Evolutionary conservation across 23 red algal species (phyloP).

Genomic region (Gracilariopsis chorda): DNA sequence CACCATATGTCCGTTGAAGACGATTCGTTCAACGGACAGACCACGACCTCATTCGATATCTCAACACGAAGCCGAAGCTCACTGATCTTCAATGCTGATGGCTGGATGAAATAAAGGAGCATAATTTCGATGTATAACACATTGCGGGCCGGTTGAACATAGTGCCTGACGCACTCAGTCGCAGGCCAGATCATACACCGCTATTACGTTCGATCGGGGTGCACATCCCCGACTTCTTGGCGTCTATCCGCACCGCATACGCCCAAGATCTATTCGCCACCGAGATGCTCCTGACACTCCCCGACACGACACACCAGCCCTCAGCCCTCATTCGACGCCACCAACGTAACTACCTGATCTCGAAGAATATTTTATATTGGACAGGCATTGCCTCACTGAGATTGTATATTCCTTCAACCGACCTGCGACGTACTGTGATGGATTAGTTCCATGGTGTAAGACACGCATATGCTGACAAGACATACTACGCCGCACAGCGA

Average conservation of each 20-base stretch:
- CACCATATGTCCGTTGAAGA: background rate
- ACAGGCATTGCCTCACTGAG: background rate
- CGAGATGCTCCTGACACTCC: background rate
- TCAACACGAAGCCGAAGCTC: background rate
- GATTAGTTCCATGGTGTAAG: background rate
- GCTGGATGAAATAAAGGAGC: background rate
- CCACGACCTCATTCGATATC: conserved; percentile 5
- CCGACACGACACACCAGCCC: background rate
- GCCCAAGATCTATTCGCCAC: background rate
- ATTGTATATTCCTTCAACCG: background rate
- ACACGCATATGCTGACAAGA: background rate
- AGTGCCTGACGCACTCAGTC: background rate
- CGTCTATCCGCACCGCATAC: background rate
- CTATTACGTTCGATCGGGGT: background rate
- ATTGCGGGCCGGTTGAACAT: background rate
- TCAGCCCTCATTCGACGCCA: background rate
- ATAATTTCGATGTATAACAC: background rate
- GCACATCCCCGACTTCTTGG: background rate
- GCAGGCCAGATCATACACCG: background rate
- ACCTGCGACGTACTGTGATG: background rate
- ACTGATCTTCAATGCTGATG: background rate
- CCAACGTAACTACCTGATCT: background rate
- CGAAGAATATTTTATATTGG: background rate
- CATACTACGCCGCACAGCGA: background rate
- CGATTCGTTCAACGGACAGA: background rate